A percentile compares a stretch with the other conserved stretches of the same genome.
phyloP scores from a whole-genome alignment of 176 grass and related monocot genomes.

The Thalia dealbata region DNA sequence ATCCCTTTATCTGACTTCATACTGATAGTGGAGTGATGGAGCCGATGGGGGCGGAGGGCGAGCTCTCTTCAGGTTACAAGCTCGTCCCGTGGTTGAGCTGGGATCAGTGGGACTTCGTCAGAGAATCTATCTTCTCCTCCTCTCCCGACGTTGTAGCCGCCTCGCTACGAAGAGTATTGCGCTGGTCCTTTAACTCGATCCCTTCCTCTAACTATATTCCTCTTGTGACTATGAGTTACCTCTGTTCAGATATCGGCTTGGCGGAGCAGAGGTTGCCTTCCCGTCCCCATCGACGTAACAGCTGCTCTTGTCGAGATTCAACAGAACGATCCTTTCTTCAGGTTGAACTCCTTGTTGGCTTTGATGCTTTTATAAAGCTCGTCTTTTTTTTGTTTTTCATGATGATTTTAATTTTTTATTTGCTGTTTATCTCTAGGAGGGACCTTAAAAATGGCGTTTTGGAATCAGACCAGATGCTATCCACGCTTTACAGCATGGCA shows the following conservation, averaged over 20 bases:
- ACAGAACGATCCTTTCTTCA: slow-evolving; percentile 79
- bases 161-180: slow-evolving; percentile 51
- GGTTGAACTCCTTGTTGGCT: slow-evolving; percentile 17
- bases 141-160: slow-evolving; percentile 27
- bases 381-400: slow-evolving; percentile 1
- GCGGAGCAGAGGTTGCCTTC: slow-evolving; percentile 71
- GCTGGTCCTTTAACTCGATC: not conserved
- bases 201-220: not conserved
- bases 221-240: not conserved
- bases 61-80: slow-evolving; percentile 51
- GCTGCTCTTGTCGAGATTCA: slow-evolving; percentile 67
- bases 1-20: not conserved
- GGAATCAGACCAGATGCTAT: slow-evolving; percentile 67
- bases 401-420: not conserved
- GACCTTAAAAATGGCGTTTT: slow-evolving; percentile 21
- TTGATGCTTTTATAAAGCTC: not conserved
- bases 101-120: slow-evolving; percentile 72
- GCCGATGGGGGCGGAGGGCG: not conserved
- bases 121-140: slow-evolving; percentile 61
- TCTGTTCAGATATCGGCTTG: slow-evolving; percentile 57
- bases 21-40: not conserved
- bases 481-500: slow-evolving; percentile 86
- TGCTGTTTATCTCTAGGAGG: slow-evolving; percentile 31
- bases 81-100: slow-evolving; percentile 91
- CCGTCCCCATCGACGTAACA: slow-evolving; percentile 62